Conservation (phyloP, 768 basidiomycete species). For the Mycena epipterygia region DNA sequence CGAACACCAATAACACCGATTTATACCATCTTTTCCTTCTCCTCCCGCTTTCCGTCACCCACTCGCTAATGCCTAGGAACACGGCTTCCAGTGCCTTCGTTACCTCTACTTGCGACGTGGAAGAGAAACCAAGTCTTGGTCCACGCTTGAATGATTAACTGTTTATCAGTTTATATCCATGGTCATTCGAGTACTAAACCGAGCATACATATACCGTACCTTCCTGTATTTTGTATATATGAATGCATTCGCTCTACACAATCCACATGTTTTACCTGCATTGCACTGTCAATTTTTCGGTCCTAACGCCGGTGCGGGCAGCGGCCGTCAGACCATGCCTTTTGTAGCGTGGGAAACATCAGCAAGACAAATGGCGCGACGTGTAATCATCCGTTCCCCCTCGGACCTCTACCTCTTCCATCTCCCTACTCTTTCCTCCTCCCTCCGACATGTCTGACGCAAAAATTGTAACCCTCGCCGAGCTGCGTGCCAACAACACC, state of each 20-base stretch:
- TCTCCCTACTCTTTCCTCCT: conserved; percentile 34
- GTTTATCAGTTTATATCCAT: conserved; percentile 48
- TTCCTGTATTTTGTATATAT: conserved; percentile 7
- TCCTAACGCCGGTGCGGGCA: no score
- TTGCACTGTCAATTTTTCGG: no score
- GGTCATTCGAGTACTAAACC: conserved; percentile 88
- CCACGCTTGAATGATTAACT: conserved; percentile 84
- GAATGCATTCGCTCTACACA: not conserved
- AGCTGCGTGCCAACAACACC: conserved; percentile 82
- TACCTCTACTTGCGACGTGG: conserved; percentile 83
- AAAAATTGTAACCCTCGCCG: conserved; percentile 76
- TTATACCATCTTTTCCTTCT: not conserved
- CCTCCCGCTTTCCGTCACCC: conserved; percentile 48
- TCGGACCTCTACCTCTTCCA: conserved; percentile 43
- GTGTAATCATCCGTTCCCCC: conserved; percentile 40
- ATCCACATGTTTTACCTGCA: not conserved
- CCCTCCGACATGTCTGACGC: conserved; percentile 53
- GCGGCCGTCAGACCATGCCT: not conserved
- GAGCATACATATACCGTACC: conserved; percentile 57
- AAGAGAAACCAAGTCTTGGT: conserved; percentile 69
- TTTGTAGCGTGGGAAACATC: conserved; percentile 48
- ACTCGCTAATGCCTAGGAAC: conserved; percentile 84
- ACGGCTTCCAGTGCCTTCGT: conserved; percentile 82
- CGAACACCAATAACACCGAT: not conserved
- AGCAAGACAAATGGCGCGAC: conserved; percentile 41